These are phyloP conservation scores for Globisporangium acanthophoron DNA, from an alignment of 352 stramenopile species.

Conservation along the genomic window DNA sequence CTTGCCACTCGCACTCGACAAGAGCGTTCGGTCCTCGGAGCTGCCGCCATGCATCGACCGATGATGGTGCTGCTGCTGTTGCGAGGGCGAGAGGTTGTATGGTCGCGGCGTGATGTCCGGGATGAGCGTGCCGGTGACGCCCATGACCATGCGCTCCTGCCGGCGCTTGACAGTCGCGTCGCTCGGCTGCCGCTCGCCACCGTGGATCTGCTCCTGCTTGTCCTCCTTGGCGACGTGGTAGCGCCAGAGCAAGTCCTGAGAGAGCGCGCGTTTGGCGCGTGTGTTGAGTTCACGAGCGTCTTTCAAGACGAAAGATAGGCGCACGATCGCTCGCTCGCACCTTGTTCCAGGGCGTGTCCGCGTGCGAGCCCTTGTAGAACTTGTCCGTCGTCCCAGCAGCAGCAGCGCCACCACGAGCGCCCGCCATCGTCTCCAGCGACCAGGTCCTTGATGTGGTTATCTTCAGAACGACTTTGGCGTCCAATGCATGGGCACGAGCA, in stretches of 20 bases:
- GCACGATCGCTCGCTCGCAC: slow-evolving; percentile 5
- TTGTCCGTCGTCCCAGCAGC: slow-evolving; percentile 17
- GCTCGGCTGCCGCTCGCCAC: slow-evolving; percentile 23
- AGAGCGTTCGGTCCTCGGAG: neutral
- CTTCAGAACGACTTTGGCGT: neutral
- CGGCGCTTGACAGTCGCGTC: slow-evolving; percentile 23
- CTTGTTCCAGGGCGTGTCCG: slow-evolving; percentile 56
- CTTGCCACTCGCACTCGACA: slow-evolving; percentile 10
- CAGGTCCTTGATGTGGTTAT: neutral
- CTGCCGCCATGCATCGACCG: neutral
- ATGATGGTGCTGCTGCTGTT: neutral
- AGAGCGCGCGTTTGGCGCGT: neutral
- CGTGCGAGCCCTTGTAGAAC: slow-evolving; percentile 50
- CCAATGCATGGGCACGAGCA: no score
- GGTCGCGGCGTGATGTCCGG: slow-evolving; percentile 33
- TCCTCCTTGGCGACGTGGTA: slow-evolving; percentile 44
- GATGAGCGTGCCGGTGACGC: slow-evolving; percentile 41
- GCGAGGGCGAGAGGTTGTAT: slow-evolving; percentile 4
- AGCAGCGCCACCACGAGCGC: neutral
- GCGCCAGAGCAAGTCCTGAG: slow-evolving; percentile 38
- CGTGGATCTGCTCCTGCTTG: slow-evolving; percentile 37
- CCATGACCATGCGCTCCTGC: slow-evolving; percentile 37
- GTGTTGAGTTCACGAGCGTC: neutral
- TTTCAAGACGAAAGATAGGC: neutral
- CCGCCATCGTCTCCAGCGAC: neutral